A percentile compares a stretch with the other conserved stretches of the same genome.
Evolutionary conservation across 2,329 filamentous ascomycete species (phyloP).

Genomic region (Alternaria ventricosa): DNA sequence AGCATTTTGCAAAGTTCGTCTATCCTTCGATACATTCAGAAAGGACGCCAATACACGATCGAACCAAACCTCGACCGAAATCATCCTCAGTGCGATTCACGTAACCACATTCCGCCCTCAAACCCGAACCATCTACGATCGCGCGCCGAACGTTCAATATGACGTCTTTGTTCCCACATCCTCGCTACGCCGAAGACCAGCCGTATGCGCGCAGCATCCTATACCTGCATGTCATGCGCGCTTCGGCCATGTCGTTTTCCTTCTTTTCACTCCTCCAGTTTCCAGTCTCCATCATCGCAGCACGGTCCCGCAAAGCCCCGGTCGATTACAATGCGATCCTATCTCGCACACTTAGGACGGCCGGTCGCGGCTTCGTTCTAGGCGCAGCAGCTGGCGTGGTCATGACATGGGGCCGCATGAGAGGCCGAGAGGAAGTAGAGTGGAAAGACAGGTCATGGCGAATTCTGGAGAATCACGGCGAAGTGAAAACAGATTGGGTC

Average conservation of each 20-base stretch:
- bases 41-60: not conserved
- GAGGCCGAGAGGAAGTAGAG: constrained; percentile 64
- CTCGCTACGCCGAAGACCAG: constrained; percentile 69
- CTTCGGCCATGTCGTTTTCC: constrained; percentile 61
- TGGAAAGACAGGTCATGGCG: constrained; percentile 71
- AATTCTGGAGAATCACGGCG: constrained; percentile 61
- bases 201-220: constrained; percentile 62
- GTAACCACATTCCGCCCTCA: not conserved
- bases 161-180: constrained; percentile 63
- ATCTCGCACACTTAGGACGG: constrained; percentile 53
- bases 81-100: not conserved
- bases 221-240: constrained; percentile 64
- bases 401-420: constrained; percentile 60
- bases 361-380: constrained; percentile 55
- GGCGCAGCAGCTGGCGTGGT: constrained; percentile 55
- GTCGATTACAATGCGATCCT: constrained; percentile 31
- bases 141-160: constrained; percentile 43
- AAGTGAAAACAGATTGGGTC: constrained; percentile 65
- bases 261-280: constrained; percentile 54
- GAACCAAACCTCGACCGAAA: not conserved
- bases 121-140: not conserved
- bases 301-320: constrained; percentile 28
- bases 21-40: not conserved
- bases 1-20: not conserved
- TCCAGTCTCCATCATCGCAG: constrained; percentile 36